Evolutionary conservation across 495 filamentous ascomycete genomes (phyloP).

Genomic region (Pseudomonodictys pantanalensis): DNA sequence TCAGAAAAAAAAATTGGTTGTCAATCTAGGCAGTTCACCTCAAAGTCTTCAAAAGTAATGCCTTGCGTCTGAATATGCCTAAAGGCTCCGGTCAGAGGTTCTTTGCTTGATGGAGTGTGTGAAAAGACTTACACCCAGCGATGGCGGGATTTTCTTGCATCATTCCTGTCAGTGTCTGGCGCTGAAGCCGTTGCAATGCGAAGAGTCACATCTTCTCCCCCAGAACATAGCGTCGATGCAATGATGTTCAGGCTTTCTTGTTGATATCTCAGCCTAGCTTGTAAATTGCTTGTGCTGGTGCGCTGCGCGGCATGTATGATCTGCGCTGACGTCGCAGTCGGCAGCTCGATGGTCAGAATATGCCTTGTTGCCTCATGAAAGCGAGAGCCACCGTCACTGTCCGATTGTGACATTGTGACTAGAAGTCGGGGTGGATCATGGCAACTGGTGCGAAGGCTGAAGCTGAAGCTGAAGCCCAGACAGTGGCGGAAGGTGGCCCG

Average conservation of each 20-base stretch:
- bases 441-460: no score
- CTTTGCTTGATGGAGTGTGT: neutral
- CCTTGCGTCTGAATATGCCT: slow-evolving; percentile 1
- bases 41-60: slow-evolving; percentile 1
- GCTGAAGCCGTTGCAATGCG: neutral
- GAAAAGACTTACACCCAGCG: neutral
- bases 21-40: neutral
- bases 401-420: no score
- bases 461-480: no score
- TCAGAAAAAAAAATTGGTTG: neutral
- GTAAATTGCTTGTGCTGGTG: neutral
- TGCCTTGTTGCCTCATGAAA: no score
- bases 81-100: neutral
- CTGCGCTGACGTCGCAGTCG: no score
- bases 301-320: neutral
- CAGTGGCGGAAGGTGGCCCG: no score
- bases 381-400: no score
- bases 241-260: neutral
- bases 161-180: neutral
- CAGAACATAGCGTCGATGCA: neutral
- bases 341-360: no score
- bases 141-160: neutral
- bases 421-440: no score
- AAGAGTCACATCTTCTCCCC: neutral
- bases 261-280: neutral